Evolutionary conservation across 106 monocot genomes (phyloP), one percentile per base, ranked within the genome.

Genomic region (Cymbidium sinense): DNA sequence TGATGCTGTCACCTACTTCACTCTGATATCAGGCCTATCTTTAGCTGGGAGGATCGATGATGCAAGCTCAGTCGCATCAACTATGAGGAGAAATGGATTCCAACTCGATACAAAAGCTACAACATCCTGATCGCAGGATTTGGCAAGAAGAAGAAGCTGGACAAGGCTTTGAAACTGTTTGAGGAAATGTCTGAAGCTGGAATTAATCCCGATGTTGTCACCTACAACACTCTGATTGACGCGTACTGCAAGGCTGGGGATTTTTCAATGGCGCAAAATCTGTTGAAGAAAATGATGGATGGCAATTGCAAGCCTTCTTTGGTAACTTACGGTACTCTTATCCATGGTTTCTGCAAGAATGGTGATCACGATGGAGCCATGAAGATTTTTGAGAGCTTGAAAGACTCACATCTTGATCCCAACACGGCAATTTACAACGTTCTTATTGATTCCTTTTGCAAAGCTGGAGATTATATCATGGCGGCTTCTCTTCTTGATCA

Each of bases 111-210:
- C 81, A 0, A 90, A 77, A 81, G 89, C 55, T 96, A 87, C 76
- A 96, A 96, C 50, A 87, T 82, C 64, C 76, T 96, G 64, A 87
- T 96, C 20, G 78, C 79, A 62, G 93, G 96, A 12, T 96, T 89
- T 58, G 89, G 91, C 70, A 88, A 86, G 77, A 93, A 82, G 77
- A 89, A 86, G 62, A 80, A 78, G 75, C 70, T 91, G 21, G 83
- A 89, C 6, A 82, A 80, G 74, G 93, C 91, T 31, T 51, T 30
- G 76, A 61, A 81, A 27, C 11, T 96, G 86, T 79, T 91, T 29
- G 52, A 58, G 11, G 88, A 93, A 82, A 93, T 93, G 93, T 28
- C 37, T 10, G 76, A 80, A 30, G 74, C 39, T 7, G 88, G 83
- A 51, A 11, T 96, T 2, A 73, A 58, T 10, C 96, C 91, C 20